Evolutionary conservation across 306 rosid species (phyloP).

Genomic region (Quercus gilva): DNA sequence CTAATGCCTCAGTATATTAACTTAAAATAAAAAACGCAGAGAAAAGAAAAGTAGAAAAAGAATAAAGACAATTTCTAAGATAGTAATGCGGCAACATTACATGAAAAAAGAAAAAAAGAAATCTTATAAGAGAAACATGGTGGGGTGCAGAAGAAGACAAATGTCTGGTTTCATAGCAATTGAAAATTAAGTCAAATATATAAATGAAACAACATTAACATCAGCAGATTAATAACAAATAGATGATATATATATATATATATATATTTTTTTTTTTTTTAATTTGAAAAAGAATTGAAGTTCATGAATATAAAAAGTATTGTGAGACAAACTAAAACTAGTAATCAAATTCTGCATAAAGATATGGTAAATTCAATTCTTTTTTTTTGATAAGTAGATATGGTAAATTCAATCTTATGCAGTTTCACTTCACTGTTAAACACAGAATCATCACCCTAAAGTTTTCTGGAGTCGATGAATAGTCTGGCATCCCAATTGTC

Average conservation of each 20-base stretch:
- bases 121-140: too few species aligned
- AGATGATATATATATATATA: too few species aligned
- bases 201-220: not conserved
- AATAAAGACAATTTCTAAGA: too few species aligned
- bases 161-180: not conserved
- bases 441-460: conserved; percentile 34
- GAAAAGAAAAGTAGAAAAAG: not conserved
- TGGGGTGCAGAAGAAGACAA: too few species aligned
- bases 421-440: not conserved
- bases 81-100: not conserved
- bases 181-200: not conserved
- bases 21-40: not conserved
- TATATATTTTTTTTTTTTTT: too few species aligned
- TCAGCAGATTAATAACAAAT: not conserved
- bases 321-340: not conserved
- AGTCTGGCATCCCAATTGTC: conserved; percentile 63
- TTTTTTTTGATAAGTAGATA: not conserved
- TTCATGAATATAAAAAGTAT: not conserved
- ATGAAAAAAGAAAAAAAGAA: not conserved
- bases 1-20: not conserved
- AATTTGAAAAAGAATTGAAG: not conserved
- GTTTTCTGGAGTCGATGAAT: conserved; percentile 48
- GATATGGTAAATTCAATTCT: not conserved
- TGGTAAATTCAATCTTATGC: not conserved
- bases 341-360: not conserved